phyloP scores from a whole-genome alignment of 768 basidiomycete species.

The Trametes gibbosa region DNA sequence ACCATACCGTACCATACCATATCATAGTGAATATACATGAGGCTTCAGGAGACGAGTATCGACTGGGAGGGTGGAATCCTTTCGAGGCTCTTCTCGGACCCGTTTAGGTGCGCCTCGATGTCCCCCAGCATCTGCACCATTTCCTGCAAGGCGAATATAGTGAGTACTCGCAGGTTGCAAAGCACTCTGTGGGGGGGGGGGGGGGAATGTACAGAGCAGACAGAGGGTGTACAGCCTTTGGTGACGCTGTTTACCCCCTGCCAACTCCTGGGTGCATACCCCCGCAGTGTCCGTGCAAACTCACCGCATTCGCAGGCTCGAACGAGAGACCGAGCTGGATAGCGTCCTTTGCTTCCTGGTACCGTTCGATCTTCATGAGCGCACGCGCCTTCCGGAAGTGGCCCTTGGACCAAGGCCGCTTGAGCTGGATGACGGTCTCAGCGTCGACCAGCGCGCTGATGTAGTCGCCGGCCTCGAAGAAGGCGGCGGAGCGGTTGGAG shows the following conservation, averaged over 20 bases:
- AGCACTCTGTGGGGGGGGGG: no score
- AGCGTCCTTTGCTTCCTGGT: conserved; percentile 79
- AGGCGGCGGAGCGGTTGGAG: conserved; percentile 90
- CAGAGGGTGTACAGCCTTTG: background rate
- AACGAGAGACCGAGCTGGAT: conserved; percentile 81
- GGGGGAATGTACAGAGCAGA: no score
- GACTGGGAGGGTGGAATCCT: conserved; percentile 5
- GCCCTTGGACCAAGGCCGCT: conserved; percentile 91
- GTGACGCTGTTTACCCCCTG: background rate
- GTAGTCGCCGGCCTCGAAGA: conserved; percentile 71
- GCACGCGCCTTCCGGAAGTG: conserved; percentile 95
- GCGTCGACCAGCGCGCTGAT: conserved; percentile 84
- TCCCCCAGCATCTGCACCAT: conserved; percentile 21
- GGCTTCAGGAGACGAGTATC: conserved; percentile 19
- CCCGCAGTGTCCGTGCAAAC: background rate
- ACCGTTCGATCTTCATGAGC: conserved; percentile 63
- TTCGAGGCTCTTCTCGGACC: conserved; percentile 2
- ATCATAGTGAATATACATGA: conserved; percentile 3
- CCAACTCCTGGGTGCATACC: background rate
- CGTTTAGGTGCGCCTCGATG: conserved; percentile 14
- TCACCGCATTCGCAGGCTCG: conserved; percentile 65
- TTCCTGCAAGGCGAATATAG: conserved; percentile 10
- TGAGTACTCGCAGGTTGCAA: background rate
- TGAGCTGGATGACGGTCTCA: conserved; percentile 82
- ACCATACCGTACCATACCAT: conserved; percentile 12